These are phyloP conservation scores for Epichloe uncinata DNA, from an alignment of 2,329 filamentous ascomycete genomes.

Conservation along the genomic window DNA sequence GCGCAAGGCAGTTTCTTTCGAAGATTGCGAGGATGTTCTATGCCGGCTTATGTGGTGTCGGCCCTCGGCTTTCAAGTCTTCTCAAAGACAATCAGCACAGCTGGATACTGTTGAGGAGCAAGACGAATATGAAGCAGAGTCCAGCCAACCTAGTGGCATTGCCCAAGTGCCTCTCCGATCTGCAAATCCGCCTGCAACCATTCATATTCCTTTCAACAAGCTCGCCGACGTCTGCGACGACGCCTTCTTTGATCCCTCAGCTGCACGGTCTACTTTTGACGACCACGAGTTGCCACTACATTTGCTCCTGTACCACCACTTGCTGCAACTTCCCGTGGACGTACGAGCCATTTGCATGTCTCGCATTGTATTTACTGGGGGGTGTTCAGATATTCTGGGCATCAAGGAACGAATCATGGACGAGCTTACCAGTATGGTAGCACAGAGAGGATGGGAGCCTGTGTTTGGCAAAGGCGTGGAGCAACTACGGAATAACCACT, in stretches of 20 bases:
- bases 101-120: constrained; percentile 42
- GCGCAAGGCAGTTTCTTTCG: constrained; percentile 44
- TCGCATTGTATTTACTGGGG: constrained; percentile 81
- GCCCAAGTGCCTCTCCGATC: constrained; percentile 34
- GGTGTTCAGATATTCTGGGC: constrained; percentile 65
- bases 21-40: constrained; percentile 70
- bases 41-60: constrained; percentile 67
- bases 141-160: constrained; percentile 13
- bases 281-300: constrained; percentile 77
- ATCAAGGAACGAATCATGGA: constrained; percentile 64
- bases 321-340: constrained; percentile 68
- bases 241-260: constrained; percentile 52
- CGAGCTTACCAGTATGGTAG: constrained; percentile 56
- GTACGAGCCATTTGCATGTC: constrained; percentile 77
- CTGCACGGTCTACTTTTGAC: constrained; percentile 49
- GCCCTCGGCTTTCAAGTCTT: constrained; percentile 17
- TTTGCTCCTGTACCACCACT: constrained; percentile 58
- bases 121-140: constrained; percentile 34
- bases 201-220: constrained; percentile 54
- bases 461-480: constrained; percentile 58
- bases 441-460: constrained; percentile 61
- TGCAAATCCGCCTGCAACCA: constrained; percentile 34
- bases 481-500: constrained; percentile 32
- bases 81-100: constrained; percentile 25
- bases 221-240: constrained; percentile 65